Percentiles rank a stretch among this genome's conserved stretches.
These are phyloP conservation scores for Neonectria neomacrospora DNA, from an alignment of 2,329 filamentous ascomycete species.

Conservation along the genomic window DNA sequence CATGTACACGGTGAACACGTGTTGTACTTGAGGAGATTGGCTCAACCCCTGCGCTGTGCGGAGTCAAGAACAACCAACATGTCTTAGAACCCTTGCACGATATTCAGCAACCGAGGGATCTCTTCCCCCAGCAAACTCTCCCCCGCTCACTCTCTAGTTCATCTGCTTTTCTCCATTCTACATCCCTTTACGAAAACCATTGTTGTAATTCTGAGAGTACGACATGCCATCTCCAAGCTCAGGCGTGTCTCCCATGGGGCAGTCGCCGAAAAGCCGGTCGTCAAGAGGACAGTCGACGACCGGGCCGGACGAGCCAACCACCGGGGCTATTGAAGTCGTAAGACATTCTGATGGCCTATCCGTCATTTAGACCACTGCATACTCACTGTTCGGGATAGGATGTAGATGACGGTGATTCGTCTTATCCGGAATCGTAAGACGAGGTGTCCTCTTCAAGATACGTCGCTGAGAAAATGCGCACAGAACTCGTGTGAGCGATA, in stretches of 20 bases:
- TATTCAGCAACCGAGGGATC: neutral
- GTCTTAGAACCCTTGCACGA: neutral
- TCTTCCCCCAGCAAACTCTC: neutral
- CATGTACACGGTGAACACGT: neutral
- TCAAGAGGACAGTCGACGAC: neutral
- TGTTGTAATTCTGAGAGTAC: neutral
- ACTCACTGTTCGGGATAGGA: neutral
- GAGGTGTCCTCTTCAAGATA: neutral
- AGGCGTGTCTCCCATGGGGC: neutral
- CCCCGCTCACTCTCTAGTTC: neutral
- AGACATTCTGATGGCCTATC: neutral
- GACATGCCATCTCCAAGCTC: neutral
- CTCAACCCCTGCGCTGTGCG: neutral
- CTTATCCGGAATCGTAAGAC: neutral
- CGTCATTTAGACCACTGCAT: neutral
- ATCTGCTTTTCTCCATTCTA: neutral
- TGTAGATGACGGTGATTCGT: neutral
- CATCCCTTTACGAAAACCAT: neutral
- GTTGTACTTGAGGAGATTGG: neutral
- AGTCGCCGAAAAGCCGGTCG: neutral
- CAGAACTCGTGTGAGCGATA: constrained; percentile 22
- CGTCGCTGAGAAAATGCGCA: neutral
- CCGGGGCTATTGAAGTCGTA: neutral
- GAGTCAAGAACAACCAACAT: neutral
- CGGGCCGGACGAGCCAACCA: neutral